A percentile compares a stretch with the other conserved stretches of the same genome.
phyloP scores from a whole-genome alignment of 768 basidiomycete species.

The Boletellus ananas region DNA sequence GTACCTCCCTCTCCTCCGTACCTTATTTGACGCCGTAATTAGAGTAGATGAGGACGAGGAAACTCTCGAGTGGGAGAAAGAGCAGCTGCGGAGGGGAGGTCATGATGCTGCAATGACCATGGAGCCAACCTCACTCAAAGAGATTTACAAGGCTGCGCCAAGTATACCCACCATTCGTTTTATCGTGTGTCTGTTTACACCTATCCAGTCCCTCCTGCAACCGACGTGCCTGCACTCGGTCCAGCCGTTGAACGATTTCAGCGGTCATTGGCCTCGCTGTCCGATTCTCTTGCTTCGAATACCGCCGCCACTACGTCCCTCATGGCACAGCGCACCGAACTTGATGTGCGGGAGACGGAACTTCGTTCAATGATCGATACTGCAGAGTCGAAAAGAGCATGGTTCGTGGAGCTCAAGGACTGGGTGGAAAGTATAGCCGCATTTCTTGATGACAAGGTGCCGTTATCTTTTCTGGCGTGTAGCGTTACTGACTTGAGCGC shows the following conservation, averaged over 20 bases:
- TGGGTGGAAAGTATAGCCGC: conserved; percentile 80
- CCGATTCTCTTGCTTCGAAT: conserved; percentile 64
- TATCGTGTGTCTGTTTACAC: conserved; percentile 11
- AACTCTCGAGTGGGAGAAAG: conserved; percentile 79
- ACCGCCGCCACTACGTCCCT: conserved; percentile 54
- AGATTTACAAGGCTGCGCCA: conserved; percentile 64
- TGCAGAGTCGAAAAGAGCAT: conserved; percentile 75
- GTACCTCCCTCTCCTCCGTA: conserved; percentile 24
- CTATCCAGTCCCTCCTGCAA: conserved; percentile 58
- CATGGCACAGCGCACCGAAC: conserved; percentile 56
- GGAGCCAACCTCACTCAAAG: conserved; percentile 41
- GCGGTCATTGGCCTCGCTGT: conserved; percentile 54
- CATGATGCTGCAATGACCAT: conserved; percentile 39
- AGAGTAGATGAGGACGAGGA: conserved; percentile 86
- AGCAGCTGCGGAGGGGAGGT: conserved; percentile 76
- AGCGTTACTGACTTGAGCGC: not conserved
- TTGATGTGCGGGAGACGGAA: conserved; percentile 66
- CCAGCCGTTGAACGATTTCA: conserved; percentile 59
- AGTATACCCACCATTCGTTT: conserved; percentile 44
- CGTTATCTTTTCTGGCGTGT: conserved; percentile 3
- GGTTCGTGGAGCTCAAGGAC: conserved; percentile 75
- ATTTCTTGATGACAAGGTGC: conserved; percentile 87
- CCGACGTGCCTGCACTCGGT: conserved; percentile 60
- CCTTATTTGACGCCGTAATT: conserved; percentile 3
- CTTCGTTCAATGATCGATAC: conserved; percentile 69